phyloP scores from a whole-genome alignment of 768 basidiomycete genomes.

The Clitopilus hobsonii region DNA sequence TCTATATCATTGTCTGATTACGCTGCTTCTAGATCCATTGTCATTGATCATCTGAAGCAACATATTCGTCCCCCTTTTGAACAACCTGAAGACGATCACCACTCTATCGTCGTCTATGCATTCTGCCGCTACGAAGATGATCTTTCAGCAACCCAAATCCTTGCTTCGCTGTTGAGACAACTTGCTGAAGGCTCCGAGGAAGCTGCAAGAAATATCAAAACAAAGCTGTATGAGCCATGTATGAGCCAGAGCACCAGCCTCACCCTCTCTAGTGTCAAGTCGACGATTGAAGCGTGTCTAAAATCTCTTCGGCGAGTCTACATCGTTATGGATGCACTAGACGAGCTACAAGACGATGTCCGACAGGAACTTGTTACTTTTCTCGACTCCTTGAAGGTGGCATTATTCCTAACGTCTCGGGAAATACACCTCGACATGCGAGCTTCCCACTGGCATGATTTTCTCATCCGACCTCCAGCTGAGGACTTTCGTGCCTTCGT shows the following conservation, averaged over 20 bases:
- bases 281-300: not conserved
- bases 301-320: not conserved
- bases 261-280: not conserved
- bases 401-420: not conserved
- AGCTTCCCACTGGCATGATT: not conserved
- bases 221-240: not conserved
- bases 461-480: not conserved
- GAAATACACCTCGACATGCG: not conserved
- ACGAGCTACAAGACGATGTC: not conserved
- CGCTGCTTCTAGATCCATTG: not conserved
- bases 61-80: not conserved
- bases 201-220: not conserved
- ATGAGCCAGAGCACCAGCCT: not conserved
- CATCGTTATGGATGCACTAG: not conserved
- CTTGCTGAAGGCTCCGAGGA: not conserved
- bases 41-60: not conserved
- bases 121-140: not conserved
- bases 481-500: not conserved
- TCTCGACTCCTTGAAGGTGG: not conserved
- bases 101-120: not conserved
- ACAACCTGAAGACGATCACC: not conserved
- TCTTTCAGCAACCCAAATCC: not conserved
- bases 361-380: not conserved
- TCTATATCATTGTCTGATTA: not conserved
- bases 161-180: not conserved